A percentile compares a stretch with the other conserved stretches of the same genome.
These are phyloP conservation scores for Lachnellula cervina DNA, from an alignment of 2,329 filamentous ascomycete genomes.

Conservation along the genomic window DNA sequence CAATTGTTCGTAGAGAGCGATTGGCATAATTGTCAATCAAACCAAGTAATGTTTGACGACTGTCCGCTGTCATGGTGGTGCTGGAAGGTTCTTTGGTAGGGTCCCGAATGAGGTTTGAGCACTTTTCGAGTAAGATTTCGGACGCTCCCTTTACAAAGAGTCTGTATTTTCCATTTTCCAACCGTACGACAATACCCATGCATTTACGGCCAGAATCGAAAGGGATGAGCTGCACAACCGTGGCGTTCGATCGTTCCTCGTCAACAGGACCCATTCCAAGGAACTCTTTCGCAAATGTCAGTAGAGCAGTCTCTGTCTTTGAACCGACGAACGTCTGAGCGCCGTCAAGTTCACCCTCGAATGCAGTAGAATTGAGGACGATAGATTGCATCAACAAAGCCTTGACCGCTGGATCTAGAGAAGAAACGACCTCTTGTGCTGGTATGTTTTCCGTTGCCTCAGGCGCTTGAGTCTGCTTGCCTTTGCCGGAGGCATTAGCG, in stretches of 20 bases:
- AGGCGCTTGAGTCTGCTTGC: constrained; percentile 19
- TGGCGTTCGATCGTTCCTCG: constrained; percentile 57
- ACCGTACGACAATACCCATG: constrained; percentile 60
- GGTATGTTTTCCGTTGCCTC: constrained; percentile 24
- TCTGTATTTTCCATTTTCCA: constrained; percentile 38
- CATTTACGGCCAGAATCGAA: constrained; percentile 51
- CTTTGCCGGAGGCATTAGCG: constrained; percentile 21
- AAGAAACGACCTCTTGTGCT: constrained; percentile 28
- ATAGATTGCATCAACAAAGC: constrained; percentile 57
- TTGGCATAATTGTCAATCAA: constrained; percentile 59
- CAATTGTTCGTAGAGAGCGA: constrained; percentile 70
- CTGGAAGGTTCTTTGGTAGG: constrained; percentile 51
- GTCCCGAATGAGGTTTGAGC: constrained; percentile 50
- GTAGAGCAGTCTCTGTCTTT: constrained; percentile 71
- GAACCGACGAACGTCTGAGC: constrained; percentile 62
- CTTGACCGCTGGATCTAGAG: constrained; percentile 24
- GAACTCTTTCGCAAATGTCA: constrained; percentile 63
- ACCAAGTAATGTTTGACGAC: constrained; percentile 48
- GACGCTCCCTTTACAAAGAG: constrained; percentile 51
- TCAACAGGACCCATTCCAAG: constrained; percentile 58
- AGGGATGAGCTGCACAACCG: constrained; percentile 48
- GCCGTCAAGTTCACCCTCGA: constrained; percentile 60
- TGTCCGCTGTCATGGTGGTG: constrained; percentile 49
- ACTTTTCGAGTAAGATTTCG: constrained; percentile 43
- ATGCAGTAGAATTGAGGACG: constrained; percentile 64